Conservation (phyloP, 23 red algal genomes). For the Gracilariopsis chorda region DNA sequence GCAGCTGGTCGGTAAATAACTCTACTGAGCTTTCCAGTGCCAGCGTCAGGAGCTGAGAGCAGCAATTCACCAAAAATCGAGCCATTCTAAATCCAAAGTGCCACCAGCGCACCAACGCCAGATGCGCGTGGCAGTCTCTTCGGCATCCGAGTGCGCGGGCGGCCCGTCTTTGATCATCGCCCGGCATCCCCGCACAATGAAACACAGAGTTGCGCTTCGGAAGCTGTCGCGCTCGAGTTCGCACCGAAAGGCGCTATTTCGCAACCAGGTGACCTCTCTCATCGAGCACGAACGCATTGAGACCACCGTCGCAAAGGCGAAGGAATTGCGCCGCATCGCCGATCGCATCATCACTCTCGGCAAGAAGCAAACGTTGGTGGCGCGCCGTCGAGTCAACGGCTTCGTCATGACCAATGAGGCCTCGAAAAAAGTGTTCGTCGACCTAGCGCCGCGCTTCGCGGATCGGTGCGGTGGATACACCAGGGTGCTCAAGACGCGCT, state of each 20-base stretch:
- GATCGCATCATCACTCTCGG: constrained; percentile 81
- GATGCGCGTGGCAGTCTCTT: too few species aligned
- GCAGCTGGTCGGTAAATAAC: too few species aligned
- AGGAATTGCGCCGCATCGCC: constrained; percentile 85
- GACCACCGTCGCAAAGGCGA: constrained; percentile 93
- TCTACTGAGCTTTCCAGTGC: too few species aligned
- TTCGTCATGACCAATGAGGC: constrained; percentile 61
- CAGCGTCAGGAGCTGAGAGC: too few species aligned
- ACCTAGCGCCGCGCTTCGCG: constrained; percentile 65
- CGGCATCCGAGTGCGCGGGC: too few species aligned
- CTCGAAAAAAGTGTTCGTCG: constrained; percentile 52
- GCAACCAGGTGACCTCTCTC: constrained; percentile 81
- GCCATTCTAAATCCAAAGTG: too few species aligned
- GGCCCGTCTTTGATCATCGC: too few species aligned
- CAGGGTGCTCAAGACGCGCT: constrained; percentile 67
- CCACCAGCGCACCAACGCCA: too few species aligned
- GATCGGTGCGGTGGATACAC: constrained; percentile 83
- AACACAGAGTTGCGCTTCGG: constrained; percentile 48
- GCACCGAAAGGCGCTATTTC: constrained; percentile 71
- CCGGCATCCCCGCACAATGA: constrained; percentile 57
- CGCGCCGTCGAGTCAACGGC: constrained; percentile 16
- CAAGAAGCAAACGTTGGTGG: constrained; percentile 39
- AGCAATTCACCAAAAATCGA: too few species aligned
- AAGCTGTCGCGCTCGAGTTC: constrained; percentile 61
- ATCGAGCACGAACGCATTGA: constrained; percentile 89